Evolutionary conservation across 345 rosid species (phyloP), one percentile per base, ranked within the genome.

Genomic region (Boechera divaricarpa): DNA sequence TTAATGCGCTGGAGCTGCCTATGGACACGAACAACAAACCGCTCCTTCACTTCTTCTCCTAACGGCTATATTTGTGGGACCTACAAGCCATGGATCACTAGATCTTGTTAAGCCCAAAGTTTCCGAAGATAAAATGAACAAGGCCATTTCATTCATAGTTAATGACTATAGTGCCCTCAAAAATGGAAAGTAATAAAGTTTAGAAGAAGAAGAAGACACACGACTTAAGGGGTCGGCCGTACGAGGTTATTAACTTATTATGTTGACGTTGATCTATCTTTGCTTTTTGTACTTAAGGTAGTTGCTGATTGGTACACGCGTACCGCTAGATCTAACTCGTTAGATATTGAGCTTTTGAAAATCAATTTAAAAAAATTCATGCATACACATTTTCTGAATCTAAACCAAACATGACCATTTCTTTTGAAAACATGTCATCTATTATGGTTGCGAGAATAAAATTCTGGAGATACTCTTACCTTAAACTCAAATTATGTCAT

Each of bases 41-140:
- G 72, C 77, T 71, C 81, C 72, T 63, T 63, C 67, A 54, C 53
- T 63, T 70, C 71, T 62, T 38, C 58, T 61, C 0, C 26, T 65
- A 77, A 65, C 81, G 73, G 81, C 77, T 71, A 71, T 70, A 70
- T 69, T 49, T 48, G 62, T 77, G 54, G 81, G 77, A 48, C 77
- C 76, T 10, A 51, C n/a, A 41, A 41, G 44, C 44, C 44, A 41
- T 67, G 60, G 51, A 66, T 56, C 56, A 65, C 42, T 28, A 28
- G 29, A 28, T 28, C 51, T 61, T 60, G 29, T 51, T 6, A 45
- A 29, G 49, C 57, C 61, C 53, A 65, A 45, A 58, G 57, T 41
- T 47, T 4, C 1, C 3, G 1, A 2, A 28, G 29, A 3, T 28
- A 5, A 51, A 39, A 24, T 18, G 28, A 54, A 32, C 29, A 72